Evolutionary conservation across 106 monocot genomes (phyloP).

Genomic region (Phalaenopsis equestris): DNA sequence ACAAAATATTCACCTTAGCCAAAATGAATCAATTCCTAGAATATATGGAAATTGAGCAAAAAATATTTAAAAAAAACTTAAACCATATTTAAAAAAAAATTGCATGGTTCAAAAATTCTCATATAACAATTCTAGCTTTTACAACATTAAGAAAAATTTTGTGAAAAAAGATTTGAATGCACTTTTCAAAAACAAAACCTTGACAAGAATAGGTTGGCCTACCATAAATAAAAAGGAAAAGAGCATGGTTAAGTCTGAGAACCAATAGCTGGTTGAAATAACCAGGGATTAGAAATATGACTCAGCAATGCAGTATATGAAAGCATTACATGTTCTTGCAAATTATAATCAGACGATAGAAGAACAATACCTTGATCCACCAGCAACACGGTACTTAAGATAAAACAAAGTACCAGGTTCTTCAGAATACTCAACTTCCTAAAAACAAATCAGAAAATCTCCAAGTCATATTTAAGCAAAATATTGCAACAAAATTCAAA

Average conservation of each 20-base stretch:
- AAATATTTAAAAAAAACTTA: neutral
- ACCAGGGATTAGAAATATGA: neutral
- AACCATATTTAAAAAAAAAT: neutral
- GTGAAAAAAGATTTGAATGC: neutral
- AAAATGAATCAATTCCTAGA: neutral
- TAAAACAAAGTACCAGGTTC: constrained; percentile 76
- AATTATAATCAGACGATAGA: neutral
- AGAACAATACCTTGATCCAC: constrained; percentile 64
- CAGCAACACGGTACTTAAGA: constrained; percentile 93
- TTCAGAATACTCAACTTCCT: constrained; percentile 99
- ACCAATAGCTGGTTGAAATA: neutral
- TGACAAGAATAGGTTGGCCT: neutral
- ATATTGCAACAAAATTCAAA: neutral
- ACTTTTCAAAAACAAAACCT: neutral
- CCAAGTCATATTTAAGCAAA: neutral
- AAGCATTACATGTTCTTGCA: neutral
- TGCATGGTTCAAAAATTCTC: neutral
- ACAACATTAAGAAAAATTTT: neutral
- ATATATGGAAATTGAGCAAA: neutral
- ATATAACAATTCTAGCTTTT: neutral
- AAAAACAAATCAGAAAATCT: constrained; percentile 9
- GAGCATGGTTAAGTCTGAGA: neutral
- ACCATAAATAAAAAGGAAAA: neutral
- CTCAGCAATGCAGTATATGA: neutral
- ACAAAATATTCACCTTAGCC: neutral